Percentiles rank a stretch among this genome's conserved stretches.
These are phyloP conservation scores for Hyaloscypha bicolor DNA, from an alignment of 495 filamentous ascomycete genomes.

Conservation along the genomic window DNA sequence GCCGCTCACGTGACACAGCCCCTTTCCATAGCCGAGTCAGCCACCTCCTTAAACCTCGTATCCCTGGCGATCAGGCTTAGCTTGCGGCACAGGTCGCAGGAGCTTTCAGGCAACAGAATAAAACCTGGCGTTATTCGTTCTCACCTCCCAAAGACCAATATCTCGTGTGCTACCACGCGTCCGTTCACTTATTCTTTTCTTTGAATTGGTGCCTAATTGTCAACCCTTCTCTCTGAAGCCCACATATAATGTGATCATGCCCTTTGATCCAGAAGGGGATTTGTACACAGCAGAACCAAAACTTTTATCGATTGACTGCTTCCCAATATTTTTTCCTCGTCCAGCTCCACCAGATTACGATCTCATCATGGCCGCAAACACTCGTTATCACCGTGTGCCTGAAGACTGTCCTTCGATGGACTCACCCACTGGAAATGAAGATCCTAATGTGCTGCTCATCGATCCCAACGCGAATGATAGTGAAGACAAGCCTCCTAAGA, in stretches of 20 bases:
- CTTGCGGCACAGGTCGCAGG: background rate
- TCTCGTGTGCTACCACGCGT: no score
- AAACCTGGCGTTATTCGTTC: conserved; percentile 7
- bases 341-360: conserved; percentile 8
- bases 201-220: background rate
- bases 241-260: conserved; percentile 16
- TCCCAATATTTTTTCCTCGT: conserved; percentile 4
- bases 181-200: no score
- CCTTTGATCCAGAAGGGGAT: conserved; percentile 12
- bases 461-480: no score
- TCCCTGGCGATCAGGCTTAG: no score
- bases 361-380: conserved; percentile 9
- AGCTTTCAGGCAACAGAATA: conserved; percentile 18
- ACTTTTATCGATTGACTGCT: conserved; percentile 6
- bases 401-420: background rate
- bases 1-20: no score
- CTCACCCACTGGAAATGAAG: no score
- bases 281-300: conserved; percentile 7
- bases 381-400: conserved; percentile 6
- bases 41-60: no score
- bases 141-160: background rate
- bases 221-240: background rate
- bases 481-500: no score
- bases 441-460: no score
- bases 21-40: no score